Evolutionary conservation across 805 yeast species (phyloP).

Genomic region (Saturnispora mendoncae): DNA sequence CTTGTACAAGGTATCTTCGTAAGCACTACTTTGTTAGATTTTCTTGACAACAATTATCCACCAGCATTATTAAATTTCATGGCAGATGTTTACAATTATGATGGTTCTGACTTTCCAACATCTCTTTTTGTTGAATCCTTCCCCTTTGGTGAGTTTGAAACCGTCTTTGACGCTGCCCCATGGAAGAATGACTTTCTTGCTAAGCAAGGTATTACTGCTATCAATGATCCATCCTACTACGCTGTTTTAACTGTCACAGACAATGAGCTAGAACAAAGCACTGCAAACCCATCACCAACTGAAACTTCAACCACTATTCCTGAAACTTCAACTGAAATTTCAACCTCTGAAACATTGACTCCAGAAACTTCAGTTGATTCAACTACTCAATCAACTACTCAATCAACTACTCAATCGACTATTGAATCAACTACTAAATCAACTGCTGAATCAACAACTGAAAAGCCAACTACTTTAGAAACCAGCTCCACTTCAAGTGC

Average conservation of each 20-base stretch:
- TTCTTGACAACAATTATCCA: constrained; percentile 26
- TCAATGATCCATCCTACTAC: constrained; percentile 26
- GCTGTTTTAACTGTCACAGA: constrained; percentile 15
- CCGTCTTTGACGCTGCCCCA: constrained; percentile 27
- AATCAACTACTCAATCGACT: background rate
- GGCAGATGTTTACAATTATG: constrained; percentile 14
- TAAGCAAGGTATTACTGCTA: constrained; percentile 20
- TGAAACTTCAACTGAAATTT: background rate
- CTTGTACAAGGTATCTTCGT: constrained; percentile 18
- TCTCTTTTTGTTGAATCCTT: constrained; percentile 22
- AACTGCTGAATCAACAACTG: background rate
- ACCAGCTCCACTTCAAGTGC: background rate
- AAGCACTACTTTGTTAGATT: constrained; percentile 18
- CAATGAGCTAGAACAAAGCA: background rate
- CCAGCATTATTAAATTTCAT: constrained; percentile 25
- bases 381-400: background rate
- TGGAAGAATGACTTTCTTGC: constrained; percentile 26
- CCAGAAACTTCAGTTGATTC: background rate
- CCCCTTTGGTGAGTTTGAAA: constrained; percentile 28
- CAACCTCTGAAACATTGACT: background rate
- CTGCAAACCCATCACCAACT: background rate
- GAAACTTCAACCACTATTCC: background rate
- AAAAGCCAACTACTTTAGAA: background rate
- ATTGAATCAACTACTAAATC: background rate
- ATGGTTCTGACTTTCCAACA: constrained; percentile 16